Conservation (phyloP, 441 rosid genomes). For the Pelargonium myrrhifolium region DNA sequence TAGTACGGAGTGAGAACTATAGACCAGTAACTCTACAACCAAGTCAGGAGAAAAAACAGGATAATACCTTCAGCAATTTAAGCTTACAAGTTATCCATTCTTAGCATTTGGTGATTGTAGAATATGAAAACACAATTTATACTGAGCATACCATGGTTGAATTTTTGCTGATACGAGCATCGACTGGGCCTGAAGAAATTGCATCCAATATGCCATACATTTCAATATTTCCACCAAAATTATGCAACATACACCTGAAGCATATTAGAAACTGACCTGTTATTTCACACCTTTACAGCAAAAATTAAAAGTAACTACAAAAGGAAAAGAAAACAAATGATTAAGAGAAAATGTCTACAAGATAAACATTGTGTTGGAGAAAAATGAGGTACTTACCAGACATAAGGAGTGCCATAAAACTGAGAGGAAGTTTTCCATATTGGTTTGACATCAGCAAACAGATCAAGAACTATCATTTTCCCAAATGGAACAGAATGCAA, state of each 20-base stretch:
- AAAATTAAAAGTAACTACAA: slow-evolving; percentile 12
- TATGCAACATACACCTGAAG: slow-evolving; percentile 89
- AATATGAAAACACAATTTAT: background rate
- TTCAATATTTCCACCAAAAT: slow-evolving; percentile 95
- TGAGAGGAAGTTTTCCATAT: slow-evolving; percentile 81
- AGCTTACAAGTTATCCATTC: slow-evolving; percentile 11
- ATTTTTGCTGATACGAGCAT: slow-evolving; percentile 66
- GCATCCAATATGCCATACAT: slow-evolving; percentile 83
- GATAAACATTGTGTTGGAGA: background rate
- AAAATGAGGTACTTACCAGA: slow-evolving; percentile 47
- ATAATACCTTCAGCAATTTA: background rate
- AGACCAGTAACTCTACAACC: background rate
- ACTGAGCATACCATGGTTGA: slow-evolving; percentile 70
- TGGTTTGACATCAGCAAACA: slow-evolving; percentile 88
- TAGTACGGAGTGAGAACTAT: background rate
- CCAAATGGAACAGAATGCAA: slow-evolving; percentile 87
- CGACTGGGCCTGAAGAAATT: slow-evolving; percentile 80
- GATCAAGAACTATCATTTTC: slow-evolving; percentile 92
- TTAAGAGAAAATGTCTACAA: slow-evolving; percentile 2
- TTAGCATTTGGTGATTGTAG: background rate
- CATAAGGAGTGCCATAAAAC: slow-evolving; percentile 85
- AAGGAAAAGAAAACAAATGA: background rate
- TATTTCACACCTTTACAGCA: background rate
- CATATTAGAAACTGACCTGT: slow-evolving; percentile 11
- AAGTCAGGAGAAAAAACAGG: background rate